Evolutionary conservation across 2,329 filamentous ascomycete genomes (phyloP).

Genomic region (Aspergillus floridensis): DNA sequence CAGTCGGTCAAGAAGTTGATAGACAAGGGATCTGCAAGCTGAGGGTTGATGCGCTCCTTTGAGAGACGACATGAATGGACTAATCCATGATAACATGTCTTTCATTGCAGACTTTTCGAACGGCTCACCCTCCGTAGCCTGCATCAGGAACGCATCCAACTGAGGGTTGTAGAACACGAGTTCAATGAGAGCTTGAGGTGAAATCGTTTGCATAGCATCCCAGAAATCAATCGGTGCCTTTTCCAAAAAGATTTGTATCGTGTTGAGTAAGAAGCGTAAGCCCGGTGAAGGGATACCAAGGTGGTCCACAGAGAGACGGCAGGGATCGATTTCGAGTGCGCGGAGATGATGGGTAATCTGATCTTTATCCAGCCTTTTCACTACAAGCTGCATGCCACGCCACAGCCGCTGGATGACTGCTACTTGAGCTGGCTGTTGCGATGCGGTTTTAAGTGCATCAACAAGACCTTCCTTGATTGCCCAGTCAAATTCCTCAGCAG

Average conservation of each 20-base stretch:
- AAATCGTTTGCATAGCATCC: constrained; percentile 80
- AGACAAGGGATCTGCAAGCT: constrained; percentile 74
- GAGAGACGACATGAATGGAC: constrained; percentile 73
- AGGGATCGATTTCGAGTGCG: constrained; percentile 70
- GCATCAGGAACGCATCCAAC: constrained; percentile 55
- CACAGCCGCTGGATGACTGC: constrained; percentile 70
- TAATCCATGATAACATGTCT: constrained; percentile 72
- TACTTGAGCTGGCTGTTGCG: constrained; percentile 52
- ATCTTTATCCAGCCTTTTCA: constrained; percentile 69
- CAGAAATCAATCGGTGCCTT: constrained; percentile 80
- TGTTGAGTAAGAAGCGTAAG: constrained; percentile 67
- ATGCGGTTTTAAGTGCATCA: constrained; percentile 62
- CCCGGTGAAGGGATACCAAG: constrained; percentile 62
- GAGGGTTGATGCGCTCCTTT: constrained; percentile 72
- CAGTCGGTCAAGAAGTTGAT: constrained; percentile 66
- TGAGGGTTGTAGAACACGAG: constrained; percentile 73
- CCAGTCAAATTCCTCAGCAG: constrained; percentile 78
- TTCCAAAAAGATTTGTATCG: constrained; percentile 67
- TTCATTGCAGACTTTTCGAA: constrained; percentile 56
- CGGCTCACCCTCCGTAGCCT: constrained; percentile 53
- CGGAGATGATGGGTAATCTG: constrained; percentile 76
- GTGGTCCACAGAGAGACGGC: constrained; percentile 61
- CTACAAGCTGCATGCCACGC: constrained; percentile 70
- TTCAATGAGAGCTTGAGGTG: constrained; percentile 77
- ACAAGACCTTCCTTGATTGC: constrained; percentile 73